These are phyloP conservation scores for Marasmius fiardii DNA, from an alignment of 1,284 basidiomycete genomes.

Conservation along the genomic window DNA sequence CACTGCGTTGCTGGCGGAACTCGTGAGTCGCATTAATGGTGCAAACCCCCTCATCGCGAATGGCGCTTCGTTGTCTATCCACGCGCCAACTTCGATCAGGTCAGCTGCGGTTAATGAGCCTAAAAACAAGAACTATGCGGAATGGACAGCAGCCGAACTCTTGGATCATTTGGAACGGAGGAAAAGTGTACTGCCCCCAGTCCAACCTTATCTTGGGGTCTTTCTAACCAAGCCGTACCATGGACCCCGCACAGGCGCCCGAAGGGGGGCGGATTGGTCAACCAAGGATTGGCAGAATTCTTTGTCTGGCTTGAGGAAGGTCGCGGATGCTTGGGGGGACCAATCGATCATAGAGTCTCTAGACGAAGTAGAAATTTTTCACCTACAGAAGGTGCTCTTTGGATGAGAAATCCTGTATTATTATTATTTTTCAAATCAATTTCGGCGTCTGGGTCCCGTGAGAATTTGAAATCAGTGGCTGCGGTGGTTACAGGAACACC, in stretches of 20 bases:
- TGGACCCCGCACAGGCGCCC: conserved; percentile 36
- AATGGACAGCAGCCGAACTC: conserved; percentile 55
- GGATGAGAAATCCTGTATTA: too few relatives aligned
- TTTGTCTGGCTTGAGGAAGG: conserved; percentile 39
- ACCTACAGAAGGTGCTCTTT: conserved; percentile 47
- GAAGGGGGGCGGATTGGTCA: conserved; percentile 69
- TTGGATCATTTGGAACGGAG: conserved; percentile 50
- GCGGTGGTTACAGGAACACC: too few relatives aligned
- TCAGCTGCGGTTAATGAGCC: conserved; percentile 52
- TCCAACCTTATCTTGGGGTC: conserved; percentile 41
- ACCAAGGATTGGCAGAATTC: conserved; percentile 58
- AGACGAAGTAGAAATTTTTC: conserved; percentile 36
- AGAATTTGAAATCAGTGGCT: too few relatives aligned
- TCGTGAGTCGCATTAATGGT: conserved; percentile 53
- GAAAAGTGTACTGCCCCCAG: conserved; percentile 25
- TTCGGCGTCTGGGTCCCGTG: too few relatives aligned
- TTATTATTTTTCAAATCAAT: not conserved
- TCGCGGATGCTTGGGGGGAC: conserved; percentile 54
- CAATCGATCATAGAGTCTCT: conserved; percentile 47
- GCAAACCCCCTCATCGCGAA: conserved; percentile 33
- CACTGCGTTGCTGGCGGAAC: conserved; percentile 50
- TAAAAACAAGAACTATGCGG: conserved; percentile 35
- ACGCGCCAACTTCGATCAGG: conserved; percentile 41
- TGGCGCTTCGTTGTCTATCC: conserved; percentile 37
- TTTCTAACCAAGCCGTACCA: conserved; percentile 50